A percentile compares a stretch with the other conserved stretches of the same genome.
These are phyloP conservation scores for Cladobotryum protrusum DNA, from an alignment of 2,329 filamentous ascomycete genomes.

Conservation along the genomic window DNA sequence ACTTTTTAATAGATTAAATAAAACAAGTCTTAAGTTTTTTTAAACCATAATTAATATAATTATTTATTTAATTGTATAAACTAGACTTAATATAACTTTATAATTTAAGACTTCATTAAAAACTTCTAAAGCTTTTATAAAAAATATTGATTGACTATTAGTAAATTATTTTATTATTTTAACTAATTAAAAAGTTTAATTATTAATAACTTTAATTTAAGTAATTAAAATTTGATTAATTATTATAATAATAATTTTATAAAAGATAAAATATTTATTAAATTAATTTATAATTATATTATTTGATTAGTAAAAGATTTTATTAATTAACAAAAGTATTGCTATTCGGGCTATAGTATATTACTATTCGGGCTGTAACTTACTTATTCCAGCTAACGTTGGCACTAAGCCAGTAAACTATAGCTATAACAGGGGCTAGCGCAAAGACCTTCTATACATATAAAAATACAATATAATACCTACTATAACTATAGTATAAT, in stretches of 20 bases:
- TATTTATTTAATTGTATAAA: background rate
- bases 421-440: too few relatives aligned
- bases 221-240: background rate
- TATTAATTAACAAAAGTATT: background rate
- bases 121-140: background rate
- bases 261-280: background rate
- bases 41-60: background rate
- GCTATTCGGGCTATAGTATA: too few relatives aligned
- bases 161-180: background rate
- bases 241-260: background rate
- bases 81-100: slow-evolving; percentile 2
- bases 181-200: background rate
- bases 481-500: too few relatives aligned
- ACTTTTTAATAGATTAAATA: background rate
- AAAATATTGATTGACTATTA: background rate
- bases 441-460: too few relatives aligned
- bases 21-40: background rate
- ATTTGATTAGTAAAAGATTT: background rate
- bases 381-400: too few relatives aligned
- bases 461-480: too few relatives aligned
- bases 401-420: too few relatives aligned
- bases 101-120: background rate
- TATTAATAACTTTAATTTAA: background rate
- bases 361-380: too few relatives aligned
- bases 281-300: background rate